Percentiles rank a stretch among this genome's conserved stretches.
Conservation (phyloP, 2,329 filamentous ascomycete genomes). For the Sarocladium strictum region DNA sequence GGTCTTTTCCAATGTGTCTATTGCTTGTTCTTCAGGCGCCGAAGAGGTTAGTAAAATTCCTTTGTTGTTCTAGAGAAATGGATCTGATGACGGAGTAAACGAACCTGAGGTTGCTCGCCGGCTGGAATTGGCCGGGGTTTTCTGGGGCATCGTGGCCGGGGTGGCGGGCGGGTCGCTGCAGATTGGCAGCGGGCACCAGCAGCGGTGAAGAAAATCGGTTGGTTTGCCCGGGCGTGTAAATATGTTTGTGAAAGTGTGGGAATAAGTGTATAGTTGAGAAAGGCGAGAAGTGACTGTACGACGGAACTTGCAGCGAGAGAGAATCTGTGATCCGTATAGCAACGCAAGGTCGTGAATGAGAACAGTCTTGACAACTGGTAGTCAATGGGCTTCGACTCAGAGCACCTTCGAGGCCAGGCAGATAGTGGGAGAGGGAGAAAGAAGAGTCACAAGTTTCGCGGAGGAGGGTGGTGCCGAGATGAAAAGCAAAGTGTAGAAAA, state of each 20-base stretch:
- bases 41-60: no score
- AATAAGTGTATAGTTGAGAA: no score
- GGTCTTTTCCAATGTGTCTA: background rate
- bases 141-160: conserved; percentile 1
- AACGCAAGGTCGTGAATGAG: no score
- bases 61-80: background rate
- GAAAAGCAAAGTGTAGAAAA: background rate
- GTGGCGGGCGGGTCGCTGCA: background rate
- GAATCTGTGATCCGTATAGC: no score
- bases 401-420: no score
- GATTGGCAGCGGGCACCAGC: background rate
- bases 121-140: conserved; percentile 4
- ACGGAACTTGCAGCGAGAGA: background rate
- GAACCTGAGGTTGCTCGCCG: conserved; percentile 3
- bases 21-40: background rate
- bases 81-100: background rate
- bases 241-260: background rate
- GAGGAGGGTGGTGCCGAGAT: conserved; percentile 1
- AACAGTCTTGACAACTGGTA: no score
- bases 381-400: no score
- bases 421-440: background rate
- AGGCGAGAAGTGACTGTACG: background rate
- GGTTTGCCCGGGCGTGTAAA: background rate
- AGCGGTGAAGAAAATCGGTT: background rate
- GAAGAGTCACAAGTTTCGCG: background rate